Conservation (phyloP, 2,329 filamentous ascomycete genomes). For the Mollisiaceae sp. region DNA sequence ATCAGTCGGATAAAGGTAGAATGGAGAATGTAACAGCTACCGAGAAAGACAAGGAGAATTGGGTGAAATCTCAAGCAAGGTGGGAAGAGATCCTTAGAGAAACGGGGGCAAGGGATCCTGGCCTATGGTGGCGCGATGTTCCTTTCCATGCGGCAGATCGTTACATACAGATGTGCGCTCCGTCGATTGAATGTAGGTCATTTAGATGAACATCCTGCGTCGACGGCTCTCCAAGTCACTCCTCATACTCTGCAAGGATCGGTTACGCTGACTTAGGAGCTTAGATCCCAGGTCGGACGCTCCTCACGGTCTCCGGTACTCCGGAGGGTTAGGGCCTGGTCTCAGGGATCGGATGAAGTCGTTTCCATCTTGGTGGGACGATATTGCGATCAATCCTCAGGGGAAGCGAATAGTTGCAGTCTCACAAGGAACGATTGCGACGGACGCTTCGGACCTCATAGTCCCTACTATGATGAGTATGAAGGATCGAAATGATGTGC, state of each 20-base stretch:
- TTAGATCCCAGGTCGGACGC: slow-evolving; percentile 45
- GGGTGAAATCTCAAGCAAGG: neutral
- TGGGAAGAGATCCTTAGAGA: slow-evolving; percentile 10
- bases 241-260: slow-evolving; percentile 15
- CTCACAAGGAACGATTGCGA: slow-evolving; percentile 44
- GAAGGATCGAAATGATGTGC: slow-evolving; percentile 41
- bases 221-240: neutral
- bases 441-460: slow-evolving; percentile 42
- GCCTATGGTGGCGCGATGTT: slow-evolving; percentile 35
- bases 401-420: slow-evolving; percentile 46
- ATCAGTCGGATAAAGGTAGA: slow-evolving; percentile 44
- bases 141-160: slow-evolving; percentile 31
- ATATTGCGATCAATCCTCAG: slow-evolving; percentile 47
- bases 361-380: slow-evolving; percentile 53
- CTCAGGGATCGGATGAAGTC: slow-evolving; percentile 35
- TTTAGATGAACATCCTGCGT: neutral
- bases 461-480: slow-evolving; percentile 45
- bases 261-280: slow-evolving; percentile 15
- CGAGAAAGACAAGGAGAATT: slow-evolving; percentile 34
- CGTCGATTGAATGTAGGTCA: slow-evolving; percentile 41
- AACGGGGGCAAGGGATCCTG: slow-evolving; percentile 3
- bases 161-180: slow-evolving; percentile 43
- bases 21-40: slow-evolving; percentile 42
- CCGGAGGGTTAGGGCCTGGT: slow-evolving; percentile 48
- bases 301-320: slow-evolving; percentile 47